Evolutionary conservation across 2,329 filamentous ascomycete species (phyloP).

Genomic region (Dichotomopilus funicola): DNA sequence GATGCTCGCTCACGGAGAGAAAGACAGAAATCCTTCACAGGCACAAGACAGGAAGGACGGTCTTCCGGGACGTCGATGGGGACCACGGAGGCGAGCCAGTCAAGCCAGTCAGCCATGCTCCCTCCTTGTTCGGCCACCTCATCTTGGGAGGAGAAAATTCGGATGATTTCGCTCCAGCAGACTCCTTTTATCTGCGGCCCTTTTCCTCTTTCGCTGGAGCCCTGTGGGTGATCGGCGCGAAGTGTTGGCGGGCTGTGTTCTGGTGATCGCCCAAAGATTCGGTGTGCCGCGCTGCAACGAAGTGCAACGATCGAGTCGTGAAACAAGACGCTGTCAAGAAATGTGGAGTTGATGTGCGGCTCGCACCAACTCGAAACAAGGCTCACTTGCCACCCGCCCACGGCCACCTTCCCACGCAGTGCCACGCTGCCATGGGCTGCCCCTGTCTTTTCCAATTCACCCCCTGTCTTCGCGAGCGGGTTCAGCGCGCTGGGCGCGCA

Average conservation of each 20-base stretch:
- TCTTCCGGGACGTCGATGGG: no score
- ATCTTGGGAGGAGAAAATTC: not conserved
- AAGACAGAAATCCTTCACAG: no score
- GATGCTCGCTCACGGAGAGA: no score
- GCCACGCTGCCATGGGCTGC: no score
- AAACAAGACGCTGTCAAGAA: conserved; percentile 15
- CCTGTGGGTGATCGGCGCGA: not conserved
- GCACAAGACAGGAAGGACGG: no score
- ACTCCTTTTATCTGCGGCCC: not conserved
- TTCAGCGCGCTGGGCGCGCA: not conserved
- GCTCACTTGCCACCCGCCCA: not conserved
- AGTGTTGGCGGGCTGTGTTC: not conserved
- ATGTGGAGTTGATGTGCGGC: conserved; percentile 8
- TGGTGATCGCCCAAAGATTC: conserved; percentile 10
- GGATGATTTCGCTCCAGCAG: conserved; percentile 3
- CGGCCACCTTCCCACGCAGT: not conserved
- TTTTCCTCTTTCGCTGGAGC: not conserved
- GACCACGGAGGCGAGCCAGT: no score
- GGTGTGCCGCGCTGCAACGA: not conserved
- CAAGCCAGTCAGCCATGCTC: no score
- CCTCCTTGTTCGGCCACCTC: not conserved
- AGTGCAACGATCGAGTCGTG: conserved; percentile 10
- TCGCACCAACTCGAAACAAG: conserved; percentile 12
- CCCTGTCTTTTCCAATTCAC: no score
- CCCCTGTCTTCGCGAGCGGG: no score